phyloP scores from a whole-genome alignment of 805 yeast species.

The Candida easanensis region DNA sequence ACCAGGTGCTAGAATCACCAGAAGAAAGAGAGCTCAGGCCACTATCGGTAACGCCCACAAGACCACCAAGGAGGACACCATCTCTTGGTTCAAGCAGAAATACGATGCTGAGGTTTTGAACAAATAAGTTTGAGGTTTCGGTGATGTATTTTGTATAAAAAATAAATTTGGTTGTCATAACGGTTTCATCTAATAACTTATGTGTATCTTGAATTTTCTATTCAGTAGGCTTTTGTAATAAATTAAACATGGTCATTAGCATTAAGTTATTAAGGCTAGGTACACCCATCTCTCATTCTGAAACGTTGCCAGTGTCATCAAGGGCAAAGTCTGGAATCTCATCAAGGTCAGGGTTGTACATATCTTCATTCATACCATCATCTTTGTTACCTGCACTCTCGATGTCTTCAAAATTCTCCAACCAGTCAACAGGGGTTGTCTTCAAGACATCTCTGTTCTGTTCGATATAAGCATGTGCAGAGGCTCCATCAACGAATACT shows the following conservation, averaged over 20 bases:
- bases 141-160: conserved; percentile 22
- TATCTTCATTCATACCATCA: conserved; percentile 15
- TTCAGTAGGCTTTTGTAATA: background rate
- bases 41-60: conserved; percentile 90
- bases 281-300: conserved; percentile 17
- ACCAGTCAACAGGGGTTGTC: conserved; percentile 33
- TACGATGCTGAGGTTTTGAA: conserved; percentile 97
- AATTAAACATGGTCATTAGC: conserved; percentile 9
- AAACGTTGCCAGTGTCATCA: conserved; percentile 27
- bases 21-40: conserved; percentile 94
- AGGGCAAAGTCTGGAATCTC: conserved; percentile 25
- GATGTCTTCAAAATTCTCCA: conserved; percentile 36
- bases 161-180: conserved; percentile 16
- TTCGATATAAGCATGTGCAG: conserved; percentile 18
- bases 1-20: conserved; percentile 98
- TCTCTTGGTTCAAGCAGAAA: conserved; percentile 98
- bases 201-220: background rate
- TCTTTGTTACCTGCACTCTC: conserved; percentile 8
- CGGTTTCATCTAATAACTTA: conserved; percentile 9
- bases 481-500: conserved; percentile 29
- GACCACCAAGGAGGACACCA: conserved; percentile 90
- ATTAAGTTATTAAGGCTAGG: conserved; percentile 3
- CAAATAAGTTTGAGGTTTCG: conserved; percentile 46
- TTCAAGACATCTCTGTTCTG: conserved; percentile 23
- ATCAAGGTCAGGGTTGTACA: conserved; percentile 21